A percentile compares a stretch with the other conserved stretches of the same genome.
These are phyloP conservation scores for Guadua angustifolia DNA, from an alignment of 176 grass and related monocot genomes.

Conservation along the genomic window DNA sequence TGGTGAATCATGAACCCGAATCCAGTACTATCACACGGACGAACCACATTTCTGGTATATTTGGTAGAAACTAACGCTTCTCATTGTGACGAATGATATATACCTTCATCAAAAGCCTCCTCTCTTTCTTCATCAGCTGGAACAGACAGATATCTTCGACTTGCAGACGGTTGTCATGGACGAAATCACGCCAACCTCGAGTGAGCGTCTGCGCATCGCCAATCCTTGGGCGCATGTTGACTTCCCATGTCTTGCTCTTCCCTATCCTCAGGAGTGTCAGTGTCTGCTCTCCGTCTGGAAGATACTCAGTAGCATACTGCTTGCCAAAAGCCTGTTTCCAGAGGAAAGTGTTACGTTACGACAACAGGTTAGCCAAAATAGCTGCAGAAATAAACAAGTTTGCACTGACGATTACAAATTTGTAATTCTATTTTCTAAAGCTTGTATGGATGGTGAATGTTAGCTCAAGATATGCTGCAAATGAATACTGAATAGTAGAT, in stretches of 20 bases:
- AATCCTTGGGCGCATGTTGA: background rate
- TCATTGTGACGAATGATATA: constrained; percentile 36
- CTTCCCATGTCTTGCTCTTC: constrained; percentile 25
- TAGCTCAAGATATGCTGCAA: no score
- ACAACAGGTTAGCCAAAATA: background rate
- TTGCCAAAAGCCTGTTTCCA: background rate
- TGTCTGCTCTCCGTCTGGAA: background rate
- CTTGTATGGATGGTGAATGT: no score
- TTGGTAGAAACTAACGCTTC: background rate
- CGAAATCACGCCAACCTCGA: constrained; percentile 36
- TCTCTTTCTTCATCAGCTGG: constrained; percentile 28
- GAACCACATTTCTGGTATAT: no score
- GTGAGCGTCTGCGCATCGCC: background rate
- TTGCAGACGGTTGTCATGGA: constrained; percentile 32
- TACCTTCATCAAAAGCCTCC: constrained; percentile 31
- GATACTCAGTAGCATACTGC: background rate
- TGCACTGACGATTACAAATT: no score
- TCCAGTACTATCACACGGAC: no score
- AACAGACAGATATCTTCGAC: constrained; percentile 46
- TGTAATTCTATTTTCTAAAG: no score
- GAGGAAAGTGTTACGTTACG: background rate
- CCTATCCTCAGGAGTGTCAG: constrained; percentile 5
- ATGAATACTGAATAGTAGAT: no score
- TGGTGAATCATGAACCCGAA: no score
- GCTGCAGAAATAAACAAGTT: no score